These are phyloP conservation scores for Pythium pyrilobum DNA, from an alignment of 352 stramenopile species.

Conservation along the genomic window DNA sequence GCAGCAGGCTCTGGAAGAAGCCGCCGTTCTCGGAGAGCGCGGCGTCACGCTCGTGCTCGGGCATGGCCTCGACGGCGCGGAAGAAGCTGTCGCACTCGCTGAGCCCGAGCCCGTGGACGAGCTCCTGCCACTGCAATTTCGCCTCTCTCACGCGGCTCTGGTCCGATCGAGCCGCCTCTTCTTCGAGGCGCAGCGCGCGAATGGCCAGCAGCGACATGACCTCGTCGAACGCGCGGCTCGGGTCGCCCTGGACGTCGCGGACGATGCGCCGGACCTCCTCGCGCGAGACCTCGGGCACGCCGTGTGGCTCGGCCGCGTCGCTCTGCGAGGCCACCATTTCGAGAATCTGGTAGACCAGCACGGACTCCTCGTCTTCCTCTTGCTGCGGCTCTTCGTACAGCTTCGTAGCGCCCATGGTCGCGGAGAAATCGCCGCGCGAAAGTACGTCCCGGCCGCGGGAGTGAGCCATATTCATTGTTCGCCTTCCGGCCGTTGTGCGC, in stretches of 20 bases:
- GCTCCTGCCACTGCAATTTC: slow-evolving; percentile 45
- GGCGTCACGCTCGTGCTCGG: slow-evolving; percentile 33
- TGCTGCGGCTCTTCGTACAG: background rate
- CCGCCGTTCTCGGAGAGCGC: slow-evolving; percentile 41
- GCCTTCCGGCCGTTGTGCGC: too few relatives aligned
- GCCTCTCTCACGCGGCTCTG: slow-evolving; percentile 4
- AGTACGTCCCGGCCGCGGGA: background rate
- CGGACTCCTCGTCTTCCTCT: background rate
- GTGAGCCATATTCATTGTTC: background rate
- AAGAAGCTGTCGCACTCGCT: slow-evolving; percentile 48
- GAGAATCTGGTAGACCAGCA: slow-evolving; percentile 15
- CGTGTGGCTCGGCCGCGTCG: background rate
- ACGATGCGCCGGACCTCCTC: slow-evolving; percentile 32
- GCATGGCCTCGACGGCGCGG: slow-evolving; percentile 33
- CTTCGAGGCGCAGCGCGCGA: slow-evolving; percentile 30
- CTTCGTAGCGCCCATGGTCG: background rate
- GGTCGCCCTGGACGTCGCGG: slow-evolving; percentile 29
- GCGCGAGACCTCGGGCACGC: slow-evolving; percentile 17
- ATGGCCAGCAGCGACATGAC: slow-evolving; percentile 56
- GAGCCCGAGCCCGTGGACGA: slow-evolving; percentile 52
- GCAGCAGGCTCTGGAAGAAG: slow-evolving; percentile 61
- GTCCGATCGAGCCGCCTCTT: slow-evolving; percentile 9
- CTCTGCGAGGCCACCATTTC: slow-evolving; percentile 10
- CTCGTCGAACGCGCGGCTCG: slow-evolving; percentile 51
- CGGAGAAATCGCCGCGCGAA: background rate